phyloP scores from a whole-genome alignment of 116 monocot genomes.

The Posidonia oceanica region DNA sequence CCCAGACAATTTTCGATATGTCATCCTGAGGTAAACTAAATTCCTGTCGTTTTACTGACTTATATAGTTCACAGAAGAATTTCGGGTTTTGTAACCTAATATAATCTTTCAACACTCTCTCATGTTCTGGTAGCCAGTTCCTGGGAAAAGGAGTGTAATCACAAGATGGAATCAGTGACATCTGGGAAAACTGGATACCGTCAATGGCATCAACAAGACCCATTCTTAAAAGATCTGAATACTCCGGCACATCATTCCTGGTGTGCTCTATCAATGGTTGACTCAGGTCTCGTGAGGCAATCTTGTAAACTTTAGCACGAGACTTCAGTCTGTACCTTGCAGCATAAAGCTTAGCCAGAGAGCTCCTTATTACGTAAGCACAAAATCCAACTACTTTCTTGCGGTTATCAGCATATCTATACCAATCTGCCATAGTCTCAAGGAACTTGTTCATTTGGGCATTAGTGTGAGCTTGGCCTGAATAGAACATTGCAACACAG shows the following conservation, averaged over 20 bases:
- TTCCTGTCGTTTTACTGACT: conserved; percentile 31
- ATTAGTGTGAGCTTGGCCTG: conserved; percentile 80
- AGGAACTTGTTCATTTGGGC: conserved; percentile 84
- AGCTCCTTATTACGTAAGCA: conserved; percentile 77
- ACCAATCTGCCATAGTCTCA: conserved; percentile 89
- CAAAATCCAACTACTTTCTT: conserved; percentile 77
- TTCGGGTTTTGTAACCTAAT: conserved; percentile 58
- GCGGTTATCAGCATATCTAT: conserved; percentile 66
- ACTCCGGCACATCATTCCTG: conserved; percentile 50
- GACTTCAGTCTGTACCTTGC: conserved; percentile 78
- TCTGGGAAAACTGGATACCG: conserved; percentile 64
- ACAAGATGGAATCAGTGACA: conserved; percentile 69
- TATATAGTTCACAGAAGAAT: conserved; percentile 42
- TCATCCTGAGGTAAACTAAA: conserved; percentile 54
- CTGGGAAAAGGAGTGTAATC: conserved; percentile 72
- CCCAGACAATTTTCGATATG: conserved; percentile 50
- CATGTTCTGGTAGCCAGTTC: conserved; percentile 70
- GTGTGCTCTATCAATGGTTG: conserved; percentile 47
- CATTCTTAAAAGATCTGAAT: conserved; percentile 75
- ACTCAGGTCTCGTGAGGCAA: conserved; percentile 58
- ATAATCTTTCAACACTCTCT: conserved; percentile 36
- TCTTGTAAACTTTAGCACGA: conserved; percentile 72
- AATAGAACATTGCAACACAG: conserved; percentile 69
- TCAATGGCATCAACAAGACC: conserved; percentile 82
- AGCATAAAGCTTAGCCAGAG: conserved; percentile 71